These are phyloP conservation scores for Huntiella decipiens DNA, from an alignment of 2,329 filamentous ascomycete species.

Conservation along the genomic window DNA sequence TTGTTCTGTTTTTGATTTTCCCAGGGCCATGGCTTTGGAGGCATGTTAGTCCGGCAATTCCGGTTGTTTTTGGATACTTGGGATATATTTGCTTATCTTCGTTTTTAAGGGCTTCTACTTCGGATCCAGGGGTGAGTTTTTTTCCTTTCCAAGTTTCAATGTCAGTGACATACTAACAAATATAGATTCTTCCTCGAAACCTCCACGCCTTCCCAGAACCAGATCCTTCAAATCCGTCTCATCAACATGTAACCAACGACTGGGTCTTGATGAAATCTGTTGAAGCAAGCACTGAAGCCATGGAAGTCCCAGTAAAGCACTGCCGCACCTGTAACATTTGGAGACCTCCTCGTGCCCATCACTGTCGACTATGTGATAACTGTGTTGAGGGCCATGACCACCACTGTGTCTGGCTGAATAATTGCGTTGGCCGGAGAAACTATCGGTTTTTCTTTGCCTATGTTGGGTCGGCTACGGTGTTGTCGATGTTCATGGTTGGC, in stretches of 20 bases:
- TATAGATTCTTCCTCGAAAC: constrained; percentile 76
- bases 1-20: constrained; percentile 65
- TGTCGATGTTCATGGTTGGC: constrained; percentile 57
- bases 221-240: constrained; percentile 60
- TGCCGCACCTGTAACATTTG: constrained; percentile 96
- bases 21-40: constrained; percentile 75
- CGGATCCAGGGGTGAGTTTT: constrained; percentile 71
- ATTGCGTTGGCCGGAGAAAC: constrained; percentile 89
- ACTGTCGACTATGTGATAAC: constrained; percentile 92
- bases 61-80: constrained; percentile 78
- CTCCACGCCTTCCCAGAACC: constrained; percentile 70
- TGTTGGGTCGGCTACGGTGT: constrained; percentile 57
- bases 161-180: neutral
- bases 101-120: constrained; percentile 78
- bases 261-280: constrained; percentile 83
- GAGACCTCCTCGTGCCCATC: constrained; percentile 86
- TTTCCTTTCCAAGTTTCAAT: neutral
- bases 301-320: constrained; percentile 97
- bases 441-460: constrained; percentile 97
- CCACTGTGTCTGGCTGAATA: constrained; percentile 98
- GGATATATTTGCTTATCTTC: constrained; percentile 82
- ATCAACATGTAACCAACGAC: constrained; percentile 75
- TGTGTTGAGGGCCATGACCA: constrained; percentile 96
- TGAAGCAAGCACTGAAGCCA: constrained; percentile 57
- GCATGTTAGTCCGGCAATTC: constrained; percentile 71